Evolutionary conservation across 805 yeast species (phyloP), one percentile per base, ranked within the genome.

Genomic region (Metschnikowia dekortorum): DNA sequence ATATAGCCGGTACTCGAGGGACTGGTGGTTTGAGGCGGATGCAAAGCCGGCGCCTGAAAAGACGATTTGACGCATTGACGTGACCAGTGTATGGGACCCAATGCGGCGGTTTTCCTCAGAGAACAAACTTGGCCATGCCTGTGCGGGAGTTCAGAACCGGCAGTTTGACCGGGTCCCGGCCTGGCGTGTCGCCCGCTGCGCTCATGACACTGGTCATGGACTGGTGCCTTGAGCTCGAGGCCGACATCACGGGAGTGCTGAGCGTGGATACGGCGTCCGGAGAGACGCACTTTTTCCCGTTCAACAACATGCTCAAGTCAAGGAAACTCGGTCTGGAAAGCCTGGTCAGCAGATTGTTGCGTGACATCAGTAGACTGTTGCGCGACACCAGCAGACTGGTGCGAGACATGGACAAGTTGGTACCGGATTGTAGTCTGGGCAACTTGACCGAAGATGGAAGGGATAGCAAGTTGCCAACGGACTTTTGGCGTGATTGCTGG

Each of bases 201-300:
- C 45, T 32, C 11, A 35, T n/a, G 40, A 52, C 35, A 42, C 49
- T 52, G n/a, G 38, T 49, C 40, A 39, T 51, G 4, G 61, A 57
- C 5, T 54, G 48, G 16, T 53, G 57, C n/a, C 56, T 46, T 2
- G 60, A 55, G 3, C 18, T 53, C 28, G 39, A 44, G 11, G 56
- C 57, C 13, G 61, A 57, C 5, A 51, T 40, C 4, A 53, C 51
- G 0, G 61, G 61, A 0, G 61, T 57, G 28, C 54, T 55, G 45
- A 58, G 52, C 10, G 46, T 47, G 8, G 59, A 51, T 10, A 58
- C 59, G 8, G 51, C 51, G 22, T 57, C 59, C 2, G 61, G 61
- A 2, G 59, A 49, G 26, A 47, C 48, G 49, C 61, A 58, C 29
- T 52, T 51, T 18, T 53, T 56, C 14, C 61, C 61, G 4, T 48